Evolutionary conservation across 257 asterid genomes (phyloP), one percentile per base, ranked within the genome.

Genomic region (Nemophila menziesii): DNA sequence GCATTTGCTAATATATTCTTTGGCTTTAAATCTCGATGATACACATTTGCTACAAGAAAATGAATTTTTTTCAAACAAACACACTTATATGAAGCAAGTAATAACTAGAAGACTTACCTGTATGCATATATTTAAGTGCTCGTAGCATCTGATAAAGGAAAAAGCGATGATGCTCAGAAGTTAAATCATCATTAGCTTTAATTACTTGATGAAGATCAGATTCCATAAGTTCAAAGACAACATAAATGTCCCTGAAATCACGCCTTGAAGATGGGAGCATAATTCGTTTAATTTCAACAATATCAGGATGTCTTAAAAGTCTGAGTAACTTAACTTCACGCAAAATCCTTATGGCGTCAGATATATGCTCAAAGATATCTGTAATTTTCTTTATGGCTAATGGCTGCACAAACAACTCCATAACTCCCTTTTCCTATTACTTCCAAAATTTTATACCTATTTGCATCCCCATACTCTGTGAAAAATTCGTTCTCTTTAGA

Each of bases 1-100:
- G 97, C 97, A 69, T 87, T 87, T 51, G 97, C 97, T 86, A 86
- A 64, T 49, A 86, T 82, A 61, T 86, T 86, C 72, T 82, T 86
- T 3, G 97, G 94, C 63, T 87, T 87, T 42, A 87, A 92, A 69
- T 87, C 97, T 26, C 97, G 70, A 60, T 83, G 97, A 64, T 75
- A 87, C 38, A 87, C 93, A 62, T 87, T 80, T 42, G 95, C 97
- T 83, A 84, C 60, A 77, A 72, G 47, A 34, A 66, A 58, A 62
- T n/a, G 56, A 55, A 4, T 8, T 26, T 21, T 27, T 16, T 14
- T 54, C 44, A 26, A 41, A 46, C 13, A 8, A 33, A 41, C 27
- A 33, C 43, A 38, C 13, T n/a, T n/a, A 4, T 33, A 24, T 0
- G 22, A 2, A 8, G 26, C 33, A 33, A 12, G 24, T 5, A 18